phyloP scores from a whole-genome alignment of 2,329 filamentous ascomycete species.

The Pezicula rhizophila region DNA sequence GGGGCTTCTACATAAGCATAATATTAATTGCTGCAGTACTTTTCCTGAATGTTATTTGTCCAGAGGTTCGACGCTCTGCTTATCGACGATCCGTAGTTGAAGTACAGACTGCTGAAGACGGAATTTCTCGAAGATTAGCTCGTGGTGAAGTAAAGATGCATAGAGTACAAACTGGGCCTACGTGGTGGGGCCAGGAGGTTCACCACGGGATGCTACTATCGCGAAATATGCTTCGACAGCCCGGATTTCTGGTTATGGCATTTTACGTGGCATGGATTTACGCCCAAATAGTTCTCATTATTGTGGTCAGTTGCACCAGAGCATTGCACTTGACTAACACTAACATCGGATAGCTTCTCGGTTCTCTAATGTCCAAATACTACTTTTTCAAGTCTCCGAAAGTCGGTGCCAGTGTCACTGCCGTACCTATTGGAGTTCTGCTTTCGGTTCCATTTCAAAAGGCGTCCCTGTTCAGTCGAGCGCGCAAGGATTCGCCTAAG shows the following conservation, averaged over 20 bases:
- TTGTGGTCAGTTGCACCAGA: constrained; percentile 45
- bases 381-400: constrained; percentile 59
- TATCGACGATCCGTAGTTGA: constrained; percentile 64
- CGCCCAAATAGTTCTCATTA: constrained; percentile 66
- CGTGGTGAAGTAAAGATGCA: constrained; percentile 74
- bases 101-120: constrained; percentile 43
- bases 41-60: constrained; percentile 63
- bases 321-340: constrained; percentile 7
- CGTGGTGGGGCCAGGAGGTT: constrained; percentile 73
- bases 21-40: constrained; percentile 60
- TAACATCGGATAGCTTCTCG: constrained; percentile 44
- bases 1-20: constrained; percentile 72
- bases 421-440: constrained; percentile 62
- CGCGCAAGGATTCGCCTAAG: constrained; percentile 50
- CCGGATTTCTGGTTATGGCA: constrained; percentile 66
- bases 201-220: constrained; percentile 63
- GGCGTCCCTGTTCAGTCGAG: constrained; percentile 61
- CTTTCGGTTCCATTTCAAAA: constrained; percentile 69
- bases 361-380: constrained; percentile 62
- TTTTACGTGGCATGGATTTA: constrained; percentile 76
- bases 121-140: constrained; percentile 53
- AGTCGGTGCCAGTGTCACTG: constrained; percentile 61
- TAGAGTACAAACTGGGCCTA: constrained; percentile 63
- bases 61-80: constrained; percentile 64
- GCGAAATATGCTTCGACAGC: constrained; percentile 65